phyloP scores from a whole-genome alignment of 1,284 basidiomycete species.

The Apiotrichum montevideense region DNA sequence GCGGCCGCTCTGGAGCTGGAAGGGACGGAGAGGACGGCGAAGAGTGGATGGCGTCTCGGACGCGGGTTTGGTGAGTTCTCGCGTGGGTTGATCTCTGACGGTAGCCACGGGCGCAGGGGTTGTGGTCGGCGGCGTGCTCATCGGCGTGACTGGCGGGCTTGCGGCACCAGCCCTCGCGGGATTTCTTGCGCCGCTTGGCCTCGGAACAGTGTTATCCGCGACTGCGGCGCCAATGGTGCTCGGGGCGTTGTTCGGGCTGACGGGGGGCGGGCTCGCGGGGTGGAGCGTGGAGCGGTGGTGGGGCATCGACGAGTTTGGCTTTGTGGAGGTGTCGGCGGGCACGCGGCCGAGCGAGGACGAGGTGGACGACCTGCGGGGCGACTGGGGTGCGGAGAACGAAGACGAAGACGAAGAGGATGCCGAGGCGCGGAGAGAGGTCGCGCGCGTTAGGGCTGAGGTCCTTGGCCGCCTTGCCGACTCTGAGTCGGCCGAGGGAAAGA shows the following conservation, averaged over 20 bases:
- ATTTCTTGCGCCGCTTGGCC: constrained; percentile 48
- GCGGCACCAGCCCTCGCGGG: constrained; percentile 52
- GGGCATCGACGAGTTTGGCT: constrained; percentile 52
- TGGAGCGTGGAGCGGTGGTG: constrained; percentile 51
- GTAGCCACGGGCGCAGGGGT: constrained; percentile 51
- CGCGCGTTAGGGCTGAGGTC: not conserved
- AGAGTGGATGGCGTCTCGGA: constrained; percentile 44
- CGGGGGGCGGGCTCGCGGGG: constrained; percentile 52
- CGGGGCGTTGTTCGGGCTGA: constrained; percentile 52
- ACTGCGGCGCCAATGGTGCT: constrained; percentile 49
- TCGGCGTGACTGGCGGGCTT: constrained; percentile 53
- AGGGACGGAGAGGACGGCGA: constrained; percentile 38
- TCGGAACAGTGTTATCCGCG: constrained; percentile 46
- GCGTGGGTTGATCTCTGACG: not conserved
- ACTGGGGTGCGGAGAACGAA: not conserved
- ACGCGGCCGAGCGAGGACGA: constrained; percentile 38
- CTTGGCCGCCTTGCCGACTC: too few relatives aligned
- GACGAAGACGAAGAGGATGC: constrained; percentile 5
- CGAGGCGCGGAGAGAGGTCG: constrained; percentile 5
- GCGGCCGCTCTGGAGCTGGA: constrained; percentile 42
- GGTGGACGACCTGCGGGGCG: constrained; percentile 30
- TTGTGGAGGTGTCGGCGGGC: constrained; percentile 47
- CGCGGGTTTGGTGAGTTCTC: constrained; percentile 37
- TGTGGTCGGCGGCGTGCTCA: constrained; percentile 49
- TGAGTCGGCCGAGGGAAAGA: too few relatives aligned